phyloP scores from a whole-genome alignment of 768 basidiomycete species.

The Hydnomerulius pinastri region DNA sequence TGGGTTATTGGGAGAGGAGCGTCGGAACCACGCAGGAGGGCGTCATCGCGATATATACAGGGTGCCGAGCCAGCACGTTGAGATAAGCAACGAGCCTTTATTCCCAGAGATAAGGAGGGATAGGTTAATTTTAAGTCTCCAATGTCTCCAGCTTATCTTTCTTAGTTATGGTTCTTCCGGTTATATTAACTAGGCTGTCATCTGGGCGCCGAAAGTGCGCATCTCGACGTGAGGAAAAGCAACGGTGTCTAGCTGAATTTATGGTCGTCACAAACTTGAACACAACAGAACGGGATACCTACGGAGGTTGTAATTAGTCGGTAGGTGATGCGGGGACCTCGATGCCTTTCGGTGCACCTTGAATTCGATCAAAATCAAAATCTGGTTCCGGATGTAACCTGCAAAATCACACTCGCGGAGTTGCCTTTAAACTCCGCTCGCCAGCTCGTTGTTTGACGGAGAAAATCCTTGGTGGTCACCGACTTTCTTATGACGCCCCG shows the following conservation, averaged over 20 bases:
- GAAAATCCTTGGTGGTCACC: neutral
- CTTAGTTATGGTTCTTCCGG: neutral
- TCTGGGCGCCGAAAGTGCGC: neutral
- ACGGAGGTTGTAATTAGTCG: neutral
- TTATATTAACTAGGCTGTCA: neutral
- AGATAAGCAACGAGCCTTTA: neutral
- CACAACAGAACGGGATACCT: neutral
- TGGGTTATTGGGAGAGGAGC: neutral
- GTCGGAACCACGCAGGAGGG: neutral
- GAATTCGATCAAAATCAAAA: too few species aligned
- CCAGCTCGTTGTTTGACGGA: neutral
- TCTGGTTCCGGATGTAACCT: too few species aligned
- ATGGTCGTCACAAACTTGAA: neutral
- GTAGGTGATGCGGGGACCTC: neutral
- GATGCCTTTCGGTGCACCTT: too few species aligned
- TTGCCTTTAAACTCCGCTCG: neutral
- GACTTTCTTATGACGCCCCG: conserved; percentile 14
- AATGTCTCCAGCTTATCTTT: conserved; percentile 11
- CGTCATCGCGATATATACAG: conserved; percentile 1
- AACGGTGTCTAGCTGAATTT: too few species aligned
- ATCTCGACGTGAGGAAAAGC: neutral
- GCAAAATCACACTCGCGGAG: neutral
- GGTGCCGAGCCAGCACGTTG: neutral
- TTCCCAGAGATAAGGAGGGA: neutral
- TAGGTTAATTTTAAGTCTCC: neutral